Percentiles rank a stretch among this genome's conserved stretches.
phyloP scores from a whole-genome alignment of 805 yeast genomes.

The Saturnispora kantuleensis region DNA sequence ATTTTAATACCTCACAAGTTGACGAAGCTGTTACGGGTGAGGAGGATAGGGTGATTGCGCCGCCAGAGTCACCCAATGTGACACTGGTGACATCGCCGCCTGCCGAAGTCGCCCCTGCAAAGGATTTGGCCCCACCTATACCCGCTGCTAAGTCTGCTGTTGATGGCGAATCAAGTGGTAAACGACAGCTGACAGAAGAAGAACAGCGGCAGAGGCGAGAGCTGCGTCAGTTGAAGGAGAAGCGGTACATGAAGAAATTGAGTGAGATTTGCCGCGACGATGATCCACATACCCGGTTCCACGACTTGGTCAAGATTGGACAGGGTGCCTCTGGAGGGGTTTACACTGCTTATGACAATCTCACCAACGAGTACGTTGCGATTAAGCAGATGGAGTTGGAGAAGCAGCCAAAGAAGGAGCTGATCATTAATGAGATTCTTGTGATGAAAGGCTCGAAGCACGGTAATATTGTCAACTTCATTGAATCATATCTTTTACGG shows the following conservation, averaged over 20 bases:
- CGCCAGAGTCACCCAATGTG: too few species aligned
- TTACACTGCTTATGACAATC: slow-evolving; percentile 67
- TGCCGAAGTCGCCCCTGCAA: neutral
- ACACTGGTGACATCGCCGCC: too few species aligned
- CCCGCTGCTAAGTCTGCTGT: slow-evolving; percentile 3
- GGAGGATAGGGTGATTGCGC: too few species aligned
- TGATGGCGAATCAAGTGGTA: slow-evolving; percentile 5
- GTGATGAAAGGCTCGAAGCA: slow-evolving; percentile 93
- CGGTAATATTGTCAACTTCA: slow-evolving; percentile 85
- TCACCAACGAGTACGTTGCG: slow-evolving; percentile 60
- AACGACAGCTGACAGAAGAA: slow-evolving; percentile 40
- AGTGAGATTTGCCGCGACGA: slow-evolving; percentile 72
- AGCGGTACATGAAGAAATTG: slow-evolving; percentile 60
- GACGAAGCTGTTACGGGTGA: too few species aligned
- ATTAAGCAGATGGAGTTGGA: slow-evolving; percentile 94
- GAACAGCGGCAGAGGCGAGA: slow-evolving; percentile 63
- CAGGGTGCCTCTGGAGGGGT: slow-evolving; percentile 99
- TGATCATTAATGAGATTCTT: slow-evolving; percentile 87
- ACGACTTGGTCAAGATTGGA: slow-evolving; percentile 73
- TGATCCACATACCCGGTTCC: slow-evolving; percentile 67
- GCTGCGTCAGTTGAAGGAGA: slow-evolving; percentile 62
- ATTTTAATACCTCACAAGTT: neutral
- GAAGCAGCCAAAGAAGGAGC: slow-evolving; percentile 90
- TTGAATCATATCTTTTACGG: slow-evolving; percentile 69
- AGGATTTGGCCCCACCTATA: slow-evolving; percentile 5